Evolutionary conservation across 352 stramenopile species (phyloP).

Genomic region (Phytophthora citrophthora): DNA sequence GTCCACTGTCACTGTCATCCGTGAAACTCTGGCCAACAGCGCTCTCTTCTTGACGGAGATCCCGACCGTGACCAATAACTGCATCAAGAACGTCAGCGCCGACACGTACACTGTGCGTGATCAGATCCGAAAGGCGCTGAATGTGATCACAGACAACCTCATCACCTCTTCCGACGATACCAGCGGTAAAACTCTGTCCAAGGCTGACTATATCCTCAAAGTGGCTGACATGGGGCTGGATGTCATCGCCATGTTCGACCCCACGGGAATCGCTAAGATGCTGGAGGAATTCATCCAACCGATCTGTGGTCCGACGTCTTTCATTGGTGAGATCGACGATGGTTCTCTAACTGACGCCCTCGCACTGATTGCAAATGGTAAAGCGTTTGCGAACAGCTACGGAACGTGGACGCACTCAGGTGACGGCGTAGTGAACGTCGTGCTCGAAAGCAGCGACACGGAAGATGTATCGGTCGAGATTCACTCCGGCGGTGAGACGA

Average conservation of each 20-base stretch:
- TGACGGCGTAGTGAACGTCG: conserved; percentile 41
- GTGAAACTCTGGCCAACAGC: conserved; percentile 40
- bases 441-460: conserved; percentile 45
- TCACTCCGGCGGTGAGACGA: conserved; percentile 41
- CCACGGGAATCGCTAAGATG: conserved; percentile 54
- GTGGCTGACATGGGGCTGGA: conserved; percentile 53
- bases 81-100: conserved; percentile 31
- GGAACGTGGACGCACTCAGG: conserved; percentile 47
- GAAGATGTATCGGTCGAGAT: conserved; percentile 53
- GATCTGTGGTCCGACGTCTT: conserved; percentile 54
- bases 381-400: conserved; percentile 45
- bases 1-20: conserved; percentile 40
- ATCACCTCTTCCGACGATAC: conserved; percentile 38
- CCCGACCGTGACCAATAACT: conserved; percentile 50
- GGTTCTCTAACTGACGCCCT: conserved; percentile 41
- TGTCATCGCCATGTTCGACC: conserved; percentile 60
- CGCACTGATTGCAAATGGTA: conserved; percentile 39
- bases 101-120: conserved; percentile 49
- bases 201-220: conserved; percentile 48
- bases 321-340: conserved; percentile 61
- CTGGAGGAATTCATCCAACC: conserved; percentile 59
- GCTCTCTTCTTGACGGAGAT: conserved; percentile 60
- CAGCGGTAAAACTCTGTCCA: conserved; percentile 39
- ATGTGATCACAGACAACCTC: conserved; percentile 57
- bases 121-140: conserved; percentile 48